Evolutionary conservation across 2,329 filamentous ascomycete genomes (phyloP).

Genomic region (Tothia fuscella): DNA sequence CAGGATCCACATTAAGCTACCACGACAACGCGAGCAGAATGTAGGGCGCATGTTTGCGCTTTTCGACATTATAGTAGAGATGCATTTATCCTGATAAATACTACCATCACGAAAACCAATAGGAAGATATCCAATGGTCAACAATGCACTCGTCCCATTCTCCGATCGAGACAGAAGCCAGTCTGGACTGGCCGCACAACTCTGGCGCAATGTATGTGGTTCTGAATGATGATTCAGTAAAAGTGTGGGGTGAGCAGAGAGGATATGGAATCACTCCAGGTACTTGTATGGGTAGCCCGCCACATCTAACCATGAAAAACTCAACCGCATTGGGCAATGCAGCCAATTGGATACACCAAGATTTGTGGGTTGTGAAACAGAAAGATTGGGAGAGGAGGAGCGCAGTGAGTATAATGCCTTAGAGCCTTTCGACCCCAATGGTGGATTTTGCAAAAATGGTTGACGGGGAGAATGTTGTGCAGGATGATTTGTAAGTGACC

Average conservation of each 20-base stretch:
- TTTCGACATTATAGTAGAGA: slow-evolving; percentile 28
- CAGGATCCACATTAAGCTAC: no score
- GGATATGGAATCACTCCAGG: slow-evolving; percentile 37
- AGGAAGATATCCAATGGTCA: slow-evolving; percentile 20
- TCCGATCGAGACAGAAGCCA: slow-evolving; percentile 16
- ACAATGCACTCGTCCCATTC: slow-evolving; percentile 22
- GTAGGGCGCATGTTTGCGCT: slow-evolving; percentile 22
- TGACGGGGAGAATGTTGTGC: slow-evolving; percentile 29
- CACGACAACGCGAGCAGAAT: no score
- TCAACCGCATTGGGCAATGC: slow-evolving; percentile 33
- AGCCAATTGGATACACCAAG: slow-evolving; percentile 37
- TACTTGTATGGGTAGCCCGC: slow-evolving; percentile 24
- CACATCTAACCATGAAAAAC: slow-evolving; percentile 23
- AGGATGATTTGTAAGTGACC: slow-evolving; percentile 38
- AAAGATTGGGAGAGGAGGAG: slow-evolving; percentile 34
- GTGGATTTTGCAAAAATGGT: slow-evolving; percentile 35
- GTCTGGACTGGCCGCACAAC: slow-evolving; percentile 36
- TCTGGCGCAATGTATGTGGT: slow-evolving; percentile 32
- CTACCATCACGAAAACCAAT: slow-evolving; percentile 18
- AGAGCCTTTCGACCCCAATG: slow-evolving; percentile 28
- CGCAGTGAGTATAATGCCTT: slow-evolving; percentile 26
- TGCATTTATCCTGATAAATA: no score
- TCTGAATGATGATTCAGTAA: slow-evolving; percentile 36
- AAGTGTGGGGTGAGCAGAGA: slow-evolving; percentile 36
- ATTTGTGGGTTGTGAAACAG: slow-evolving; percentile 36